Evolutionary conservation across 2,329 filamentous ascomycete species (phyloP).

Genomic region (Coniochaeta sp.): DNA sequence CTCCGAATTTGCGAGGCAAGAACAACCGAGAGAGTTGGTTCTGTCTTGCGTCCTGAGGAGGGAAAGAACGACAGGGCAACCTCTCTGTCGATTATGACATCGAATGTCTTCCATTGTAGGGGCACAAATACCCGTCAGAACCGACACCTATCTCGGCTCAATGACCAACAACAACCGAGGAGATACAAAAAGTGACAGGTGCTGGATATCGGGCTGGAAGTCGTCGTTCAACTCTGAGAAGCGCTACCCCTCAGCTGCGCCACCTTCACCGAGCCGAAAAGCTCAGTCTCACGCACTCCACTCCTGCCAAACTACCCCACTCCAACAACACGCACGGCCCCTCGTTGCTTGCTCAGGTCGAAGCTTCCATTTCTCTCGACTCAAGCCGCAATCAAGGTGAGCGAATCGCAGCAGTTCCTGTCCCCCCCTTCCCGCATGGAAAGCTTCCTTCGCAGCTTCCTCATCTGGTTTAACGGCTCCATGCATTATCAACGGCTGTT

Average conservation of each 20-base stretch:
- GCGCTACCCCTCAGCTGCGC: background rate
- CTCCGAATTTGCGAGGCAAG: background rate
- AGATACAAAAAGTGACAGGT: background rate
- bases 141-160: too few species aligned
- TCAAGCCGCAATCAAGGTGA: too few species aligned
- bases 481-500: conserved; percentile 1
- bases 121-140: background rate
- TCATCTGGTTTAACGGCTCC: background rate
- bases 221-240: background rate
- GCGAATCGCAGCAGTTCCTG: background rate
- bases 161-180: background rate
- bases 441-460: background rate
- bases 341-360: too few species aligned
- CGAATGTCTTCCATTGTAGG: too few species aligned
- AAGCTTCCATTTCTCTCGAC: too few species aligned
- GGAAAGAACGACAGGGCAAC: too few species aligned
- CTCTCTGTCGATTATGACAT: too few species aligned
- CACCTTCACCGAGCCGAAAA: too few species aligned
- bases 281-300: background rate
- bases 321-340: background rate
- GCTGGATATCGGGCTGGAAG: background rate
- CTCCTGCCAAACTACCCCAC: background rate
- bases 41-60: too few species aligned
- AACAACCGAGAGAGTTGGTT: too few species aligned
- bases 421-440: background rate